These are phyloP conservation scores for Phylloporus arenicola DNA, from an alignment of 768 basidiomycete species.

Conservation along the genomic window DNA sequence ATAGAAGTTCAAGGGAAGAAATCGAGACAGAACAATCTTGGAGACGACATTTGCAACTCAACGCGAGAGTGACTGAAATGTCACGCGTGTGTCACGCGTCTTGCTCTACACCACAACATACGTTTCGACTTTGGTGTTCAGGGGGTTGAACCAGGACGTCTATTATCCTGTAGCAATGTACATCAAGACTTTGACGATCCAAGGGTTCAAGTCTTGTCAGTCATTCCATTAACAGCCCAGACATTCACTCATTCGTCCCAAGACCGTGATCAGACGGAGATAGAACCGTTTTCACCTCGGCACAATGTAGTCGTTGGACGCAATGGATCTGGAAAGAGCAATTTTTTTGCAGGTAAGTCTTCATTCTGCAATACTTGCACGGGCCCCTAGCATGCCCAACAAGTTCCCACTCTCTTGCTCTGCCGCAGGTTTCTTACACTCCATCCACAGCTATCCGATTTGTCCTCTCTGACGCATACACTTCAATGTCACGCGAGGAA, in stretches of 20 bases:
- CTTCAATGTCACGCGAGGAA: constrained; percentile 91
- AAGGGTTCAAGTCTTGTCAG: constrained; percentile 97
- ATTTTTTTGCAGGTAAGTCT: constrained; percentile 87
- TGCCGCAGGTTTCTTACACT: constrained; percentile 1
- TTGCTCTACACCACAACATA: neutral
- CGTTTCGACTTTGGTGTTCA: neutral
- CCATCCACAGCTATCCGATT: constrained; percentile 78
- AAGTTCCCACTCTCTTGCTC: neutral
- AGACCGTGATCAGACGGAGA: constrained; percentile 86
- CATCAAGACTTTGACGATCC: constrained; percentile 85
- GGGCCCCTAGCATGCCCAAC: neutral
- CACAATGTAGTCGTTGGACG: constrained; percentile 97
- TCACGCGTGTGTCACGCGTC: constrained; percentile 22
- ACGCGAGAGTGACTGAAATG: constrained; percentile 12
- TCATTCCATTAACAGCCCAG: neutral
- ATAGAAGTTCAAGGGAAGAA: no score
- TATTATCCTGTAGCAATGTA: constrained; percentile 43
- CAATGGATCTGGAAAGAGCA: constrained; percentile 97
- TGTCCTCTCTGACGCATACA: constrained; percentile 95
- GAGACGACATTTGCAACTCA: no score
- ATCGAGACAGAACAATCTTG: no score
- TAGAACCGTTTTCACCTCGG: constrained; percentile 89
- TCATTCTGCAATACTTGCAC: neutral
- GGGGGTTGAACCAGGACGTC: neutral
- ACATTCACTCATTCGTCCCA: constrained; percentile 6